These are phyloP conservation scores for Trichophaea hybrida DNA, from an alignment of 2,329 filamentous ascomycete species.

Conservation along the genomic window DNA sequence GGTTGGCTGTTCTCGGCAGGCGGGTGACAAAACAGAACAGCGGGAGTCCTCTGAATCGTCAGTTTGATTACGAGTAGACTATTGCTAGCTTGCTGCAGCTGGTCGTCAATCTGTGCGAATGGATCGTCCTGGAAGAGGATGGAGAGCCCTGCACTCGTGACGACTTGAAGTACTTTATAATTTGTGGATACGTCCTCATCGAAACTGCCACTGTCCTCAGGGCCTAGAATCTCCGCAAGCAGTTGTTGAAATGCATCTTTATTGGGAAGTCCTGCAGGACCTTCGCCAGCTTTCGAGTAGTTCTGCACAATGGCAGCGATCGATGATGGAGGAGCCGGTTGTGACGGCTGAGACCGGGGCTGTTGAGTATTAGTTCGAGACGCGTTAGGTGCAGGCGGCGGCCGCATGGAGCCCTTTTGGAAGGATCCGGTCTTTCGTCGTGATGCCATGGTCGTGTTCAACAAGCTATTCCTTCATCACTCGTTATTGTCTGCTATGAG, in stretches of 20 bases:
- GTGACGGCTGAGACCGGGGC: conserved; percentile 1
- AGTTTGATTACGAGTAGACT: conserved; percentile 65
- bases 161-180: conserved; percentile 72
- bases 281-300: conserved; percentile 49
- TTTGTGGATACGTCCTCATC: conserved; percentile 62
- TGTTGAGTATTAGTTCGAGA: not conserved
- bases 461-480: too few relatives aligned
- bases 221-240: conserved; percentile 43
- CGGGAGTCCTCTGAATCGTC: conserved; percentile 60
- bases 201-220: conserved; percentile 36
- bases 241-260: conserved; percentile 63
- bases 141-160: conserved; percentile 64
- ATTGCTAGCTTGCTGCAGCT: conserved; percentile 48
- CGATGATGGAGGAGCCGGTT: conserved; percentile 54
- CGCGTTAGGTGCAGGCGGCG: not conserved
- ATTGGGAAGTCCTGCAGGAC: conserved; percentile 48
- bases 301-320: conserved; percentile 78
- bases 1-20: conserved; percentile 36
- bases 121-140: conserved; percentile 52
- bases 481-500: too few relatives aligned
- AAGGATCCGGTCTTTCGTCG: not conserved
- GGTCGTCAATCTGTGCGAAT: conserved; percentile 44
- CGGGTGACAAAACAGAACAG: conserved; percentile 43
- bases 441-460: not conserved
- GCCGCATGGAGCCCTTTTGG: not conserved